Conservation (phyloP, 208 protist species). For the Tritrichomonas foetus region DNA sequence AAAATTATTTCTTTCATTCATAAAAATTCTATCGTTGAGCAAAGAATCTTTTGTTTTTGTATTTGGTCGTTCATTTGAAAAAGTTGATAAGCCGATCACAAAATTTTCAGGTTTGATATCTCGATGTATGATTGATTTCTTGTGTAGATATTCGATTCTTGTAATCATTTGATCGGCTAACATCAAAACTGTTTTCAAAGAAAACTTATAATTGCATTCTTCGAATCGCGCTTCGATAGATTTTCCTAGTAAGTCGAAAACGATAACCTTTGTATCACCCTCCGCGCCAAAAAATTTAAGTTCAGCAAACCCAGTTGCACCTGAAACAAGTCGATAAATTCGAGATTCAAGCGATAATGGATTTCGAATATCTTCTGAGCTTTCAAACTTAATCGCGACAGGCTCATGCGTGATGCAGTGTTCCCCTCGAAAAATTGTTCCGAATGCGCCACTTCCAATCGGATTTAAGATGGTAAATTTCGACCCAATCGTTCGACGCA, state of each 20-base stretch:
- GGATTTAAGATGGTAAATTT: neutral
- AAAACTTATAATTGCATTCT: slow-evolving; percentile 75
- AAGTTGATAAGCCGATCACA: slow-evolving; percentile 88
- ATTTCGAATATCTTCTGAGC: slow-evolving; percentile 67
- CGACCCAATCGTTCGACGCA: too few relatives aligned
- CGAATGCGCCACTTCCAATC: slow-evolving; percentile 7
- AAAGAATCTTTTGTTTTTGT: too few relatives aligned
- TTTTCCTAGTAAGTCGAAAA: slow-evolving; percentile 95
- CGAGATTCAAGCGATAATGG: slow-evolving; percentile 94
- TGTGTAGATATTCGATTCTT: slow-evolving; percentile 91
- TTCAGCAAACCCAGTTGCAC: slow-evolving; percentile 82
- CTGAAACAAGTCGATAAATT: slow-evolving; percentile 76
- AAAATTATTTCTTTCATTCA: too few relatives aligned
- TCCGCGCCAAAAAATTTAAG: slow-evolving; percentile 86
- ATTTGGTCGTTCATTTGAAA: too few relatives aligned
- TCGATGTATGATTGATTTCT: slow-evolving; percentile 90
- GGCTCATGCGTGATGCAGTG: neutral
- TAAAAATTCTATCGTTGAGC: too few relatives aligned
- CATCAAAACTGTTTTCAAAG: slow-evolving; percentile 95
- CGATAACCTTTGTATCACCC: slow-evolving; percentile 94
- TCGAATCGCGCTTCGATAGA: slow-evolving; percentile 94
- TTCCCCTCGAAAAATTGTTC: neutral
- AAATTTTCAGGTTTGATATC: slow-evolving; percentile 97
- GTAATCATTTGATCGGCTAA: slow-evolving; percentile 89
- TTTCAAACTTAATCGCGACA: neutral